Conservation (phyloP, 2,329 filamentous ascomycete species). For the Verticillium klebahnii region DNA sequence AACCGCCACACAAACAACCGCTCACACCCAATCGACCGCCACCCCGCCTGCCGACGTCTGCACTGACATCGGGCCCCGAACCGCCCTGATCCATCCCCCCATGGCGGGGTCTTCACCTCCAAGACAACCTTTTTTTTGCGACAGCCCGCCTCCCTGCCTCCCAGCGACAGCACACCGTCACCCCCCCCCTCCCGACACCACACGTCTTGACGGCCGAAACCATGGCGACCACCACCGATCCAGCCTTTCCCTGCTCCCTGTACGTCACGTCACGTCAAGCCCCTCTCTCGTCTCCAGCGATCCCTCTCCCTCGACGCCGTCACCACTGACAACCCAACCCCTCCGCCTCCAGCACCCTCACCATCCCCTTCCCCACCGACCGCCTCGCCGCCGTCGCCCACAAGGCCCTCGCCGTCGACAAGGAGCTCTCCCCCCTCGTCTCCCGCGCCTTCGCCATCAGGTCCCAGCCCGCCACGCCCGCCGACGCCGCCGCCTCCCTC, state of each 20-base stretch:
- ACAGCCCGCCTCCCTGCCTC: neutral
- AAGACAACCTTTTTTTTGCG: neutral
- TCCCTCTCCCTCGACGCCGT: neutral
- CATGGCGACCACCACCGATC: slow-evolving; percentile 36
- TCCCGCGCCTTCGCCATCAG: slow-evolving; percentile 61
- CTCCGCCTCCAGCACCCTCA: slow-evolving; percentile 53
- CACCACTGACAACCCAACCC: neutral
- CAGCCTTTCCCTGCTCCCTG: slow-evolving; percentile 60
- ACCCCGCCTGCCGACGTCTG: neutral
- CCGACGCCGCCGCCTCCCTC: slow-evolving; percentile 32
- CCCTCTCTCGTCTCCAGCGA: too few species aligned
- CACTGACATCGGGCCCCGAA: neutral
- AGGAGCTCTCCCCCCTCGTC: slow-evolving; percentile 83
- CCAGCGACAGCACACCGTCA: neutral
- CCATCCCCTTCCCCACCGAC: slow-evolving; percentile 75
- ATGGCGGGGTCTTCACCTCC: neutral
- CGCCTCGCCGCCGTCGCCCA: slow-evolving; percentile 75
- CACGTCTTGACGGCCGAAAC: slow-evolving; percentile 4
- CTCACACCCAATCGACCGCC: neutral
- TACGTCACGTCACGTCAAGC: slow-evolving; percentile 30
- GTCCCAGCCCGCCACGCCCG: slow-evolving; percentile 14
- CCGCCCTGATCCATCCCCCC: neutral
- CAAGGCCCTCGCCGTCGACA: slow-evolving; percentile 75
- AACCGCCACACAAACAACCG: neutral
- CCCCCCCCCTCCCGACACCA: neutral